phyloP scores from a whole-genome alignment of 805 yeast species.

The Starmerella ratchasimensis region DNA sequence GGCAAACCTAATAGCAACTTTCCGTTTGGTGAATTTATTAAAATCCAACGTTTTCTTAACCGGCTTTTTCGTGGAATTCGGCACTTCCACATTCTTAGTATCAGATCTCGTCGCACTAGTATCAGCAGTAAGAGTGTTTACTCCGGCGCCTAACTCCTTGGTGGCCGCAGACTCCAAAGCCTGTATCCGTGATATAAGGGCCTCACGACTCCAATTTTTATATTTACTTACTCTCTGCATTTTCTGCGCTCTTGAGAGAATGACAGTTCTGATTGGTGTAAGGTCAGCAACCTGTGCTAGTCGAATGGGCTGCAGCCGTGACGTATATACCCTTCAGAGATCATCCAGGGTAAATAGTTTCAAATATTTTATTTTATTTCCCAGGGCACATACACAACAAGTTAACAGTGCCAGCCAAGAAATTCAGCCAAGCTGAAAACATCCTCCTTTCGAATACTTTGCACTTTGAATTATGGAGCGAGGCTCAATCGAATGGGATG shows the following conservation, averaged over 20 bases:
- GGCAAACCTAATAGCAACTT: constrained; percentile 69
- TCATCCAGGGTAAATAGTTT: too few species aligned
- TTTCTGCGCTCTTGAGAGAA: too few species aligned
- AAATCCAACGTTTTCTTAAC: constrained; percentile 47
- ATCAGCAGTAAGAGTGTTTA: neutral
- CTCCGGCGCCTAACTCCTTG: too few species aligned
- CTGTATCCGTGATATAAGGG: constrained; percentile 42
- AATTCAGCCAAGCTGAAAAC: too few species aligned
- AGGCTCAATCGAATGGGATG: constrained; percentile 19
- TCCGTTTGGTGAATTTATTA: constrained; percentile 45
- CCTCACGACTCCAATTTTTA: constrained; percentile 45
- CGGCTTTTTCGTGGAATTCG: constrained; percentile 12
- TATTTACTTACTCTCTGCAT: constrained; percentile 12
- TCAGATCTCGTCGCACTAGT: neutral
- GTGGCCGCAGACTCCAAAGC: constrained; percentile 40
- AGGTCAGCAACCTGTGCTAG: too few species aligned
- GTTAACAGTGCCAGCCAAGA: too few species aligned
- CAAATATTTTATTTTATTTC: too few species aligned
- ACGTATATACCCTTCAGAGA: too few species aligned
- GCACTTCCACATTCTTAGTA: neutral
- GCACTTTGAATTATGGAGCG: constrained; percentile 1
- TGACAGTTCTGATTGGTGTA: too few species aligned
- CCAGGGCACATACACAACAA: too few species aligned
- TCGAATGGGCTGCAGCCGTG: too few species aligned
- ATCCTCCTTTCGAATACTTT: too few species aligned